Evolutionary conservation across 176 grass and related monocot genomes (phyloP).

Genomic region (Phragmites australis): DNA sequence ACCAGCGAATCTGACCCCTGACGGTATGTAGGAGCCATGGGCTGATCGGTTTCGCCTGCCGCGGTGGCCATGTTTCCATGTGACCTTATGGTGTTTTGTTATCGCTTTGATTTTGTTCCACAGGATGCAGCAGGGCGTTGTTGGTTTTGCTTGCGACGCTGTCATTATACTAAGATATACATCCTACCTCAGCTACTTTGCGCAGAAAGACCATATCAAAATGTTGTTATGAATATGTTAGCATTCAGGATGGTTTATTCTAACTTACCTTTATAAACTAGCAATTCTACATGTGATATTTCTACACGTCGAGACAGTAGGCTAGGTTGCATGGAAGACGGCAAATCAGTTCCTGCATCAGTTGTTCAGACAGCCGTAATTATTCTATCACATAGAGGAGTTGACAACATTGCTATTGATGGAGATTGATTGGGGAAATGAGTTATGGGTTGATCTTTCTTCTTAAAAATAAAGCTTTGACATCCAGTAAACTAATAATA

Average conservation of each 20-base stretch:
- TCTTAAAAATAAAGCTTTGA: conserved; percentile 35
- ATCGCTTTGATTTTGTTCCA: conserved; percentile 7
- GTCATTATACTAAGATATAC: not conserved
- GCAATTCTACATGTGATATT: not conserved
- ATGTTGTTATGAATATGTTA: not conserved
- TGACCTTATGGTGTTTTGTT: conserved; percentile 2
- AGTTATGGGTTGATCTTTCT: conserved; percentile 53
- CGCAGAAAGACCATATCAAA: not conserved
- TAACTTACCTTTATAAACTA: not conserved
- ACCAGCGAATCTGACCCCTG: not conserved
- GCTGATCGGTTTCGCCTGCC: not conserved
- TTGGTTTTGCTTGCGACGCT: not conserved
- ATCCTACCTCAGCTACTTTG: not conserved
- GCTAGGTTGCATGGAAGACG: conserved; percentile 15
- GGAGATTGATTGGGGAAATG: conserved; percentile 22
- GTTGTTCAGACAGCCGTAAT: no score
- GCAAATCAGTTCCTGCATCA: conserved; percentile 12
- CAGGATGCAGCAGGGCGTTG: not conserved
- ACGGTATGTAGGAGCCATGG: not conserved
- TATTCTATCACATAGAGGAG: no score
- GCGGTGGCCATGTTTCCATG: not conserved
- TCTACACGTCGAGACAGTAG: not conserved
- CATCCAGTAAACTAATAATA: not conserved
- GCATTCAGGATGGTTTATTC: not conserved
- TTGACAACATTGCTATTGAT: no score